Evolutionary conservation across 345 rosid species (phyloP).

Genomic region (Aurinia saxatilis): DNA sequence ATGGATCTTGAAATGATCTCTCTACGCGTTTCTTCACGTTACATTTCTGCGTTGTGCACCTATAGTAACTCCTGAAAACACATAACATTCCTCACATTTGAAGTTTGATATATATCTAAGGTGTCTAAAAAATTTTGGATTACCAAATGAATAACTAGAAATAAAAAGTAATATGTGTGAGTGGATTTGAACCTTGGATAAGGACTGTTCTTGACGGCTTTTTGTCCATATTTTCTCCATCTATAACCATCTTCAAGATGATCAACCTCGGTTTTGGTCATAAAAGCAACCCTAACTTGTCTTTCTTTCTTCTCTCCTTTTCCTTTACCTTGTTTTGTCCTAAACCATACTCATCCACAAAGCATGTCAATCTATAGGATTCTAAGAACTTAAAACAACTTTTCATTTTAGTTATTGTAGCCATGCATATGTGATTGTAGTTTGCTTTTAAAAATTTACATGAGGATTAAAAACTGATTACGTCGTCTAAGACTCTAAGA

Average conservation of each 20-base stretch:
- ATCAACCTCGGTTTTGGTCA: conserved; percentile 78
- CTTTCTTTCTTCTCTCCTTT: conserved; percentile 48
- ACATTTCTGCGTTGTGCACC: conserved; percentile 88
- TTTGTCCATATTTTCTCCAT: conserved; percentile 88
- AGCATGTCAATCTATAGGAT: background rate
- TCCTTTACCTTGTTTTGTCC: conserved; percentile 39
- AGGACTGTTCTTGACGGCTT: conserved; percentile 72
- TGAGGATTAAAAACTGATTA: background rate
- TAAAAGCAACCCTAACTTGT: conserved; percentile 60
- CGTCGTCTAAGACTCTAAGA: too few relatives aligned
- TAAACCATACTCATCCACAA: conserved; percentile 13
- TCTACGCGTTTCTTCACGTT: conserved; percentile 80
- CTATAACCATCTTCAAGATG: conserved; percentile 82
- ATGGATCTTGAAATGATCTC: conserved; percentile 72
- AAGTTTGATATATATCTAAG: too few relatives aligned
- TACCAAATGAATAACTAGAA: too few relatives aligned
- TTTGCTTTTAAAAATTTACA: background rate
- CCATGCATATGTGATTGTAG: background rate
- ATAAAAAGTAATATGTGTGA: conserved; percentile 5
- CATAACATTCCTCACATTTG: too few relatives aligned
- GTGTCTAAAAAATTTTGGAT: too few relatives aligned
- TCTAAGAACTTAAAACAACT: background rate
- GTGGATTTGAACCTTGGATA: conserved; percentile 54
- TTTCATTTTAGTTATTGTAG: background rate
- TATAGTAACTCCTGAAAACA: conserved; percentile 61